Base-by-base conservation (phyloP, 371 early-diverging fungal species). In the Mucor indicus region DNA sequence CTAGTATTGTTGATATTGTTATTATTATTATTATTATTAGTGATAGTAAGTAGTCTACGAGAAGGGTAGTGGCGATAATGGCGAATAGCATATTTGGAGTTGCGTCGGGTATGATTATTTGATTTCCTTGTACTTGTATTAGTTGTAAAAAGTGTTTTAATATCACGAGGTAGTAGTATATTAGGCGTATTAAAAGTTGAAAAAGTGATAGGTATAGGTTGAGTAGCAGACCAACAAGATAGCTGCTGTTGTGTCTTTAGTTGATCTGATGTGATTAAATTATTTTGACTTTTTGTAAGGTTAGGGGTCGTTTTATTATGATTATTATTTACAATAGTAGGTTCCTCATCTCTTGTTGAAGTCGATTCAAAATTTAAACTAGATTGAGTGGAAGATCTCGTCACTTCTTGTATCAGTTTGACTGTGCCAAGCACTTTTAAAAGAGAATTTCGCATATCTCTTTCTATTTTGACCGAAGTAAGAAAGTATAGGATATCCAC, bases 391-490 rank as follows among this genome's bases (percentile, higher is more conserved):
- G 60, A 40, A 17, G 69, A 62, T 50, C 66, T 57, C 22, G 76
- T 72, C n/a, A 76, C 66, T 52, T 76, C 76, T 48, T 76, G 72
- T 11, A 76, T 70, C 13, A 76, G 61, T 48, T 60, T 60, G 22
- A 76, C 63, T 23, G 72, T 70, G 30, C 68, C 57, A 57, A 76
- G 57, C 64, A 76, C 48, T 55, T 63, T 67, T 23, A 68, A 64
- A 15, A 75, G 49, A 32, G 64, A 59, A 48, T 68, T 61, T 45
- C 43, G 53, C 54, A 59, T 54, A 29, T 40, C 32, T 25, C n/a
- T n/a, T n/a, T n/a, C n/a, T n/a, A n/a, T n/a, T n/a, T n/a, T n/a
- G n/a, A n/a, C n/a, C 35, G 36, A 23, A 35, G 11, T 24, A 24
- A 19, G 15, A 19, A 21, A 19, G 21, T n/a, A n/a, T n/a, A n/a